phyloP scores from a whole-genome alignment of 129 eudicot species.

The Cynara cardunculus region DNA sequence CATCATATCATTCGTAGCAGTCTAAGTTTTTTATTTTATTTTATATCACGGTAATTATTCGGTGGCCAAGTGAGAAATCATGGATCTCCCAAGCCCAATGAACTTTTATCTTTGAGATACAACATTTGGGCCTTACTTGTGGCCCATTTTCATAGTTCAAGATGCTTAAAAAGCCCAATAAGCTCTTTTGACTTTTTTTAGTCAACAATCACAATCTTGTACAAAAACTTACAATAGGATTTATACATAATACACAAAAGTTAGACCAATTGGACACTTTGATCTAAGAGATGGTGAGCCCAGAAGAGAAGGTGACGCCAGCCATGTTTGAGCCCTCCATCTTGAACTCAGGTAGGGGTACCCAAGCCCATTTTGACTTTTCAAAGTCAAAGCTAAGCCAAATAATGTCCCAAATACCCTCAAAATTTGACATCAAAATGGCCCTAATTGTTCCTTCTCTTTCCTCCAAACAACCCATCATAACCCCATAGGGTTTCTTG shows the following conservation, averaged over 20 bases:
- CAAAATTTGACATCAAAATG: constrained; percentile 55
- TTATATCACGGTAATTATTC: not conserved
- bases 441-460: constrained; percentile 40
- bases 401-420: constrained; percentile 59
- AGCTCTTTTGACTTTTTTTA: not conserved
- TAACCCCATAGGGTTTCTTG: constrained; percentile 59
- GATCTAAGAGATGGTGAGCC: constrained; percentile 45
- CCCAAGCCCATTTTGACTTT: constrained; percentile 40
- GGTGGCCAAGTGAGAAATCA: not conserved
- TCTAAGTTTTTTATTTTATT: not conserved
- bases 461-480: constrained; percentile 61
- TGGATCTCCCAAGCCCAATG: not conserved
- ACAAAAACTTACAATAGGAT: not conserved
- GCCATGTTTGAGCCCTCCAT: constrained; percentile 67
- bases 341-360: constrained; percentile 54
- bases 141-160: not conserved
- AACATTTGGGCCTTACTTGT: not conserved
- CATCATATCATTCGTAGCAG: not conserved
- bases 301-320: constrained; percentile 60
- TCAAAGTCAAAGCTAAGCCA: constrained; percentile 48
- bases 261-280: constrained; percentile 1
- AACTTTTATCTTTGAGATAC: not conserved
- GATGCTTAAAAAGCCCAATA: not conserved
- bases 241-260: constrained; percentile 24
- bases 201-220: constrained; percentile 12